Base-by-base conservation (phyloP, 768 basidiomycete genomes). In the Russula earlei region DNA sequence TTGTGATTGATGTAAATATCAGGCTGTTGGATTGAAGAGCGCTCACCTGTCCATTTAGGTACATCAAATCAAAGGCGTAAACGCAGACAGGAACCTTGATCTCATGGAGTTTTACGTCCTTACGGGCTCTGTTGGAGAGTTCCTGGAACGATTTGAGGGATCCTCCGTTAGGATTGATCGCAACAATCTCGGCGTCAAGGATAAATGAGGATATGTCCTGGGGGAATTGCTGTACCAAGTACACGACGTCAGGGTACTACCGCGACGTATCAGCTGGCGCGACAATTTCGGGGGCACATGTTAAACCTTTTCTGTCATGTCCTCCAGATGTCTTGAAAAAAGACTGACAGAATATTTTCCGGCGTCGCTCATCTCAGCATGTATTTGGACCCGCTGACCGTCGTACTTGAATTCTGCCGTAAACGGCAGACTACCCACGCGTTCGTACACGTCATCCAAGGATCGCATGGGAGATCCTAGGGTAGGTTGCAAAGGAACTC, bases 341-440 rank as follows among this genome's bases (percentile, higher is more conserved):
- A 94, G 74, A 50, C 81, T 79, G 40, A 90, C 77, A 10, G 61
- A 64, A 29, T 65, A 51, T 11, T 65, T 62, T 31, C 66, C 72
- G 31, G 68, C 64, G 3, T 67, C 63, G 14, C 65, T 65, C 59
- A 60, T 67, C 41, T 51, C 64, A 12, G 75, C 84, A 66, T 89
- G 87, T n/a, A 88, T 83, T 68, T 90, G 89, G 19, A 85, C 89
- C 47, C 86, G 78, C 64, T 90, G 87, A 19, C 86, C 93, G 63
- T 96, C 93, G 64, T 93, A 88, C 69, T 95, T 96, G 67, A 87
- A 88, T 71, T 96, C 93, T 31, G 90, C 87, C 15, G 80, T 76
- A 69, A 93, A 96, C 10, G 83, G 77, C 31, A 81, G 71, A 31
- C 76, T 73, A 20, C 77, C 78, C 19, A 91, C 71, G 7, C 83